phyloP scores from a whole-genome alignment of 805 yeast species.

The Tetrapisispora fleetii region DNA sequence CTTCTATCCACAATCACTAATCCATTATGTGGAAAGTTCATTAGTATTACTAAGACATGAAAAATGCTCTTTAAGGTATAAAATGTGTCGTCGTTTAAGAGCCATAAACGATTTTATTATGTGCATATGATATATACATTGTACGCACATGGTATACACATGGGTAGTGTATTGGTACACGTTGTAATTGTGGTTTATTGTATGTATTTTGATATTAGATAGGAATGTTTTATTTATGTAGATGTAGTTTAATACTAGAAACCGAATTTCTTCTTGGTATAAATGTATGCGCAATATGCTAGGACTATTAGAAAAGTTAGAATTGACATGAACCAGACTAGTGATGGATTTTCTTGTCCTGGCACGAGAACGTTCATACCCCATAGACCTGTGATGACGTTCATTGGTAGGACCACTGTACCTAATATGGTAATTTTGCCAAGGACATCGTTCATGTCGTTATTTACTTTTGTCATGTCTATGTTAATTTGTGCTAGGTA shows the following conservation, averaged over 20 bases:
- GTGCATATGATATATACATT: too few species aligned
- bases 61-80: too few species aligned
- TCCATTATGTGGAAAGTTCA: too few species aligned
- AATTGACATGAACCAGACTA: conserved; percentile 58
- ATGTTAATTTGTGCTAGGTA: conserved; percentile 94
- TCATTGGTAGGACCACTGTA: conserved; percentile 90
- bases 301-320: conserved; percentile 37
- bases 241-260: conserved; percentile 7
- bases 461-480: conserved; percentile 94
- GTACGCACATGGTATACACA: too few species aligned
- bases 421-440: conserved; percentile 91
- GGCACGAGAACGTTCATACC: conserved; percentile 98
- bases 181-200: too few species aligned
- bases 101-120: neutral
- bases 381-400: conserved; percentile 94
- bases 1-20: too few species aligned
- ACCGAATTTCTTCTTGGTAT: conserved; percentile 38
- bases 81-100: neutral
- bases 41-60: too few species aligned
- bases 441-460: conserved; percentile 91
- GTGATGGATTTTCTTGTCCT: conserved; percentile 62
- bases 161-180: too few species aligned
- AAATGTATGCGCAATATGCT: conserved; percentile 39
- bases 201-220: too few species aligned
- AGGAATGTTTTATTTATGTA: too few species aligned